Evolutionary conservation across 2,329 filamentous ascomycete genomes (phyloP), one percentile per base, ranked within the genome.

Genomic region (Ceratocystis cubensis): DNA sequence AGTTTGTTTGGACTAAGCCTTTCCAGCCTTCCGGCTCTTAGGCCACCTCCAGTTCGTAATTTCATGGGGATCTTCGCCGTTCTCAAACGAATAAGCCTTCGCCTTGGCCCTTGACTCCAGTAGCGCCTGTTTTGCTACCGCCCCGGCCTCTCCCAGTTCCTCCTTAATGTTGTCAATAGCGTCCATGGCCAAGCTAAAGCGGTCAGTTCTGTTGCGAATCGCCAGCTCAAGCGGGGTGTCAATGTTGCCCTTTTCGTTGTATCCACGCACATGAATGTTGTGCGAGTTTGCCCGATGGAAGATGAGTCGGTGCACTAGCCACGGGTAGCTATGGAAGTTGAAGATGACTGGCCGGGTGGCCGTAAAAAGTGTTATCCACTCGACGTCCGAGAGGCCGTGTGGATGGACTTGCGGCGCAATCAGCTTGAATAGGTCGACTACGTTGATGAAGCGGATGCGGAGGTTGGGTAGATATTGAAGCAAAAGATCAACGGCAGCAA

Each of bases 251-350:
- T 92, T 91, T 78, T 92, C 88, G 72, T 82, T 85, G 78, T 91
- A 92, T 1, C 88, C 88, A 41, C 85, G 80, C n/a, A 92, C 88
- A 71, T 89, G 84, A 69, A 91, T 75, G 75, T 88, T 85, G 59
- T 79, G 73, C 73, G 81, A 83, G 4, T 87, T 88, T 1, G 84
- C 85, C 0, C 88, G 84, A 77, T 88, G 87, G 77, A 91, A 91
- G 0, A 87, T 88, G 70, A 92, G 76, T 63, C 88, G 81, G 77
- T 91, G 88, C 64, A 92, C 83, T 71, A 92, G 79, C 87, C 86
- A 91, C 7, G 88, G 88, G 76, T 92, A 91, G 41, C 84, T 87
- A 78, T 92, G 88, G 82, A 91, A 92, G 78, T 91, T 91, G 80
- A 92, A 91, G 73, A 91, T 84, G 73, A 90, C 79, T 25, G 88